Evolutionary conservation across 495 filamentous ascomycete genomes (phyloP).

Genomic region (Venustampulla echinocandica): DNA sequence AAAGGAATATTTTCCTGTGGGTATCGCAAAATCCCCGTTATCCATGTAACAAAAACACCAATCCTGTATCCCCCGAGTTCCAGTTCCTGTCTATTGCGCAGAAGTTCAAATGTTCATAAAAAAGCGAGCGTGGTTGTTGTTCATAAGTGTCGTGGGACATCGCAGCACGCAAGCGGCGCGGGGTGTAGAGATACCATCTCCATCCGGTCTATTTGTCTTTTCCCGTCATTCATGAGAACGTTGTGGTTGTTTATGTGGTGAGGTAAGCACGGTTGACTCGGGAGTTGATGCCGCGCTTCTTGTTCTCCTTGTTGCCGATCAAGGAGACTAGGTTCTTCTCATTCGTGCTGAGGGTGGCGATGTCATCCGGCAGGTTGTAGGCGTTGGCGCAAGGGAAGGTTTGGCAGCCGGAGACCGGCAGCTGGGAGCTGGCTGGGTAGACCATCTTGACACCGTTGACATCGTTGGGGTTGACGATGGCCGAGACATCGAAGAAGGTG

Average conservation of each 20-base stretch:
- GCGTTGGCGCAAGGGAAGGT: constrained; percentile 38
- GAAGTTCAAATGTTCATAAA: too few relatives aligned
- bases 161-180: background rate
- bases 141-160: too few relatives aligned
- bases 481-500: constrained; percentile 45
- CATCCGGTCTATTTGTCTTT: too few relatives aligned
- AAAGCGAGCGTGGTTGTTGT: too few relatives aligned
- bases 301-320: too few relatives aligned
- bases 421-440: constrained; percentile 28
- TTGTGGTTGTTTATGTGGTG: background rate
- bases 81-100: too few relatives aligned
- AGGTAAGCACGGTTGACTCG: background rate
- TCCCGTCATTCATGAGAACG: too few relatives aligned
- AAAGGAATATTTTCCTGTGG: too few relatives aligned
- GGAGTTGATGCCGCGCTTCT: background rate
- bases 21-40: too few relatives aligned
- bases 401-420: constrained; percentile 34
- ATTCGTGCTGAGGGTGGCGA: constrained; percentile 35
- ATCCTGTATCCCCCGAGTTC: too few relatives aligned
- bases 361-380: constrained; percentile 41
- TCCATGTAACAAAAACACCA: too few relatives aligned
- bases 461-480: constrained; percentile 43
- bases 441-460: constrained; percentile 36
- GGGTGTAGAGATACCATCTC: too few relatives aligned
- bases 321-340: constrained; percentile 15